Base-by-base conservation (phyloP, 805 yeast genomes). In the Candida koratica region DNA sequence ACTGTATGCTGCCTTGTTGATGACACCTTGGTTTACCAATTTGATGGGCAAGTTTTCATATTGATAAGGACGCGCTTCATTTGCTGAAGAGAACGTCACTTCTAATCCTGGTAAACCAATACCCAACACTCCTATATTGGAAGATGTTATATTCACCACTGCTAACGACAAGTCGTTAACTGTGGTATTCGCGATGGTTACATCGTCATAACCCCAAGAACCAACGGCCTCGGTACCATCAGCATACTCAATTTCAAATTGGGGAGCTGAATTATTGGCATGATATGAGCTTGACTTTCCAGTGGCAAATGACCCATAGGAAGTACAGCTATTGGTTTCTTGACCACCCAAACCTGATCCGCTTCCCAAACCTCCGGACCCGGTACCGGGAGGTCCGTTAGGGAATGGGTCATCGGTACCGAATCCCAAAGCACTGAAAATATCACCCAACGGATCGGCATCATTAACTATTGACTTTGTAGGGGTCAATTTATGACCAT, bases 91-190 rank as follows among this genome's bases (percentile, higher is more conserved):
- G 46, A 51, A 56, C 1, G 90, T 82, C 3, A 75, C 66, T 56
- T 88, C 95, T 37, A 84, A 67, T 10, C 78, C 83, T 4, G 75
- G 60, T 34, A 83, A 65, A 8, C 93, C 90, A 43, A 84, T 75
- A 17, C 89, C 88, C 27, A 84, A 58, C 17, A 85, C 90, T 38
- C 94, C 90, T 40, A 71, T 60, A 6, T 76, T 56, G 3, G 89
- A 77, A 42, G 77, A 75, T 2, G 86, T 74, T 23, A 58, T 55
- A 51, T 77, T 76, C 3, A 84, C 94, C 16, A 87, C 77, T 1
- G 94, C 96, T 55, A 88, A 72, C 4, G 86, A 75, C 19, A 83
- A 60, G 38, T 66, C 61, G 0, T 63, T 42, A 9, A 84, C 61
- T 3, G 66, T 56, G 10, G 69, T 56, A 32, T 67, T 74, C 30